phyloP scores from a whole-genome alignment of 73 alveolate genomes.

The Paramecium biaurelia region DNA sequence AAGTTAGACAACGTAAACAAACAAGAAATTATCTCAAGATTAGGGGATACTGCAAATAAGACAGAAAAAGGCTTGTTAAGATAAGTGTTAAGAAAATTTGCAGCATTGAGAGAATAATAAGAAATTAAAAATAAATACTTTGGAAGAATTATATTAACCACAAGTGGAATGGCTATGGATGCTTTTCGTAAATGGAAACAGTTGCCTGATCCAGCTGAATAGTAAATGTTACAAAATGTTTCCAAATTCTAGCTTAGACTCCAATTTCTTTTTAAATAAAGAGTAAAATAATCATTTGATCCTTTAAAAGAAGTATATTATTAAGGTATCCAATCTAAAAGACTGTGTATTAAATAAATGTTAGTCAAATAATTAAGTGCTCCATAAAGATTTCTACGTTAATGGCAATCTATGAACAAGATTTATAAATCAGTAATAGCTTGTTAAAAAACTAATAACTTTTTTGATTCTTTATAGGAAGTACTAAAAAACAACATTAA shows the following conservation, averaged over 20 bases:
- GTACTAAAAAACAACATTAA: background rate
- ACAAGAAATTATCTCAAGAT: background rate
- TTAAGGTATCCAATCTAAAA: background rate
- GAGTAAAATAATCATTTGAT: background rate
- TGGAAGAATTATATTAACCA: background rate
- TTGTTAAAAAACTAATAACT: background rate
- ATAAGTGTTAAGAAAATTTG: background rate
- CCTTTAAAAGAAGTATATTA: constrained; percentile 9
- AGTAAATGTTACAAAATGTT: background rate
- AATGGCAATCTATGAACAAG: background rate
- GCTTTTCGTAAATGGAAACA: constrained; percentile 14
- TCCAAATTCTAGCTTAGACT: background rate
- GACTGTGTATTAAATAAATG: background rate
- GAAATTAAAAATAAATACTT: background rate
- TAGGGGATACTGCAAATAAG: background rate
- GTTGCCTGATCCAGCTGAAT: background rate
- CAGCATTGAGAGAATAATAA: background rate
- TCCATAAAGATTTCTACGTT: background rate
- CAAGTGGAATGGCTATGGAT: constrained; percentile 35
- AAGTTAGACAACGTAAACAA: background rate
- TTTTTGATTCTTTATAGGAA: background rate
- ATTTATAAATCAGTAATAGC: background rate
- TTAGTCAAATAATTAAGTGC: background rate
- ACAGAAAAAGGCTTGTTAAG: background rate
- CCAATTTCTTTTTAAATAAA: background rate